A percentile compares a stretch with the other conserved stretches of the same genome.
These are phyloP conservation scores for Penicilliopsis zonata DNA, from an alignment of 495 filamentous ascomycete genomes.

Conservation along the genomic window DNA sequence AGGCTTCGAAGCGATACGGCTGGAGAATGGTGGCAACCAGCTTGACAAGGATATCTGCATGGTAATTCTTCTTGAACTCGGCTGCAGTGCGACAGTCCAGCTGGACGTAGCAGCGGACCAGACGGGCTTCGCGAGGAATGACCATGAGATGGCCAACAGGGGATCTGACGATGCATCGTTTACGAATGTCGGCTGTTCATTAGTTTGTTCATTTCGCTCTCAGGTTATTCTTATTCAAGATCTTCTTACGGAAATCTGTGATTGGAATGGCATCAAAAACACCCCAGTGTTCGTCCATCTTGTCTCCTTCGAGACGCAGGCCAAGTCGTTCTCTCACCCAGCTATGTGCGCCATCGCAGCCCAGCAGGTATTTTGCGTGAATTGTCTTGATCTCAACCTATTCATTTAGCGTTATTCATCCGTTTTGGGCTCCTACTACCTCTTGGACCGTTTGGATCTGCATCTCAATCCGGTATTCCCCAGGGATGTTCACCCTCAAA, in stretches of 20 bases:
- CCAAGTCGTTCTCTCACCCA: conserved; percentile 44
- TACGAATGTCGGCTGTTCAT: conserved; percentile 56
- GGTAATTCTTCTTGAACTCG: conserved; percentile 6
- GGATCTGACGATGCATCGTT: conserved; percentile 50
- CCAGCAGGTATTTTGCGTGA: conserved; percentile 51
- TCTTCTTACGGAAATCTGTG: conserved; percentile 53
- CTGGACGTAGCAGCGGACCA: conserved; percentile 59
- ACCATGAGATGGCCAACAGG: conserved; percentile 50
- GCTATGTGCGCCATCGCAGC: conserved; percentile 50
- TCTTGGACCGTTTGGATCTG: too few species aligned
- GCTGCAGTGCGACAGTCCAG: conserved; percentile 38
- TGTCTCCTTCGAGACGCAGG: conserved; percentile 41
- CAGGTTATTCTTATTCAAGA: too few species aligned
- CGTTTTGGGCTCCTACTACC: too few species aligned
- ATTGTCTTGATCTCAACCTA: too few species aligned
- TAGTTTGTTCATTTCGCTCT: too few species aligned
- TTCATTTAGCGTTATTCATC: too few species aligned
- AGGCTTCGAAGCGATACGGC: conserved; percentile 49
- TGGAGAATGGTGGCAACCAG: conserved; percentile 46
- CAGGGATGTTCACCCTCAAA: too few species aligned
- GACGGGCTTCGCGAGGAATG: conserved; percentile 54
- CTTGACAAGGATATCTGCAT: conserved; percentile 39
- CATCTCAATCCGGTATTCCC: too few species aligned
- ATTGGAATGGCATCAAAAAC: conserved; percentile 51
- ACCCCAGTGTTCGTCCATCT: conserved; percentile 50